A percentile compares a stretch with the other conserved stretches of the same genome.
phyloP scores from a whole-genome alignment of 2,329 filamentous ascomycete genomes.

The Venturia oleaginea region DNA sequence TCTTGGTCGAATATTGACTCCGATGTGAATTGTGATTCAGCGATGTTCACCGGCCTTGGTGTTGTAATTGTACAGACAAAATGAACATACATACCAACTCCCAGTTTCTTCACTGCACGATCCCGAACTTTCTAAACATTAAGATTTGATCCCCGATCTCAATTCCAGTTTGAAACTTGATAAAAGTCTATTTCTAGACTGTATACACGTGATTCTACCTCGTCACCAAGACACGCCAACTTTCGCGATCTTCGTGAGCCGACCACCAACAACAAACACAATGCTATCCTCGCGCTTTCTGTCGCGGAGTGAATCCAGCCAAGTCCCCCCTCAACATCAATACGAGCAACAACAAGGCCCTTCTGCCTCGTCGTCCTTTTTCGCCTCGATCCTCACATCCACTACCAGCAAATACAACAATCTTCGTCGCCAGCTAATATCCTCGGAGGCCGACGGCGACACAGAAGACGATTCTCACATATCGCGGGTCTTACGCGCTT shows the following conservation, averaged over 20 bases:
- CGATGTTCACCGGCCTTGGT: neutral
- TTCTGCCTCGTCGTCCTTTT: conserved; percentile 54
- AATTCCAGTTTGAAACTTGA: neutral
- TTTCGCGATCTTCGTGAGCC: neutral
- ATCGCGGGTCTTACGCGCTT: conserved; percentile 81
- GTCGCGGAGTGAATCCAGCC: neutral
- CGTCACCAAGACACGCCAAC: neutral
- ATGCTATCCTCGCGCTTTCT: conserved; percentile 3
- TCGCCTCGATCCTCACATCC: conserved; percentile 58
- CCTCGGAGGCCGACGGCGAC: conserved; percentile 50
- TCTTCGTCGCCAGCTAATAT: conserved; percentile 56
- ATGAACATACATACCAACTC: neutral
- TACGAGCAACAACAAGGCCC: neutral
- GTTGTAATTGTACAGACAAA: neutral
- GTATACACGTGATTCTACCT: neutral
- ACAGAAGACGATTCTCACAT: conserved; percentile 86
- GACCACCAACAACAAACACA: conserved; percentile 3
- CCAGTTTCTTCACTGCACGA: neutral
- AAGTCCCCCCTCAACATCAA: neutral
- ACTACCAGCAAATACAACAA: conserved; percentile 50
- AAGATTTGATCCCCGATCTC: neutral
- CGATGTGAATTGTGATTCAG: too few species aligned
- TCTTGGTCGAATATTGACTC: conserved; percentile 36
- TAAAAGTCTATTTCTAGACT: neutral
- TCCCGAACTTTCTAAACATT: neutral